Base-by-base conservation (phyloP, 441 rosid species). In the Pelargonium citronellum region DNA sequence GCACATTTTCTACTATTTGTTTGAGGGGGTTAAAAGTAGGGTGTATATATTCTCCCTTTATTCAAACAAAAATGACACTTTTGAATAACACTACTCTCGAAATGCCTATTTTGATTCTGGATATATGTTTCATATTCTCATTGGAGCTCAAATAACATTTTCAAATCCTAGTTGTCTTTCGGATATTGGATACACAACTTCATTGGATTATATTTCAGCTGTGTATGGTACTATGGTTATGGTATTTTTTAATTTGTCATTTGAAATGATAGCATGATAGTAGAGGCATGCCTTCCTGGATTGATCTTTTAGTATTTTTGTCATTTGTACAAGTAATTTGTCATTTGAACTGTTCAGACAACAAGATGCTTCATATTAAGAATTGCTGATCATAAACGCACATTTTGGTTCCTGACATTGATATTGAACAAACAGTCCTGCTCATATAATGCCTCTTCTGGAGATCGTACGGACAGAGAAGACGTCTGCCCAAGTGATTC, bases 361-460 rank as follows among this genome's bases (percentile, higher is more conserved):
- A 15, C 17, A 13, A 49, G 16, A 49, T 49, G 57, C 61, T 19
- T 58, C 63, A 58, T 13, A 57, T 17, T 1, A 3, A 24, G 27
- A 57, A 20, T 62, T 27, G 27, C 66, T 62, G 9, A 24, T 41
- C 12, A 66, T 22, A 22, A 9, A 19, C 13, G 30, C 7, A 22
- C 74, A 46, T 37, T 7, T 72, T 13, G 73, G 57, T 70, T 24
- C 64, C 30, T 78, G 60, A 70, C 71, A 24, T 64, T 61, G 39
- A 55, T 80, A 30, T 75, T 72, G 64, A 46, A 57, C 80, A 73
- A 65, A 77, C 83, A 93, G 97, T 78, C 99, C 99, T 67, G 99
- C 99, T 67, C 97, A 94, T 77, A 77, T 94, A 73, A 94, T 94
- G 99, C 88, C 99, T 70, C 94, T 94, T 75, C 85, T 91, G 78